These are phyloP conservation scores for Metarhizium album DNA, from an alignment of 2,329 filamentous ascomycete species.

Conservation along the genomic window DNA sequence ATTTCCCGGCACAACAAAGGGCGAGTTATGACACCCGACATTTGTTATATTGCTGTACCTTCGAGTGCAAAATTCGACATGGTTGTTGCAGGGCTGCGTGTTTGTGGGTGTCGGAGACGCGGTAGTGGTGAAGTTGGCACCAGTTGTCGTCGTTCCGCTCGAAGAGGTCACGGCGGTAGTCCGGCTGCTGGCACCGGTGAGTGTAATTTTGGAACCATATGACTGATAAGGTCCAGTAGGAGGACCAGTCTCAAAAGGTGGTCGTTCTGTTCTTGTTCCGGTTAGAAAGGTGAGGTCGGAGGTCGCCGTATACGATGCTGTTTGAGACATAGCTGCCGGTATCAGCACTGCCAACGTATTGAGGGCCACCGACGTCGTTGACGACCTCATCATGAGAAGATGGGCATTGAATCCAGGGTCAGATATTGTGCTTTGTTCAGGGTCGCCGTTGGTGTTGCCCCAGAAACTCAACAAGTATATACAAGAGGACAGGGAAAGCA, in stretches of 20 bases:
- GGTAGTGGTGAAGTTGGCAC: conserved; percentile 29
- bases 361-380: conserved; percentile 3
- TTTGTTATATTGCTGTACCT: conserved; percentile 75
- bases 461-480: too few relatives aligned
- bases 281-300: conserved; percentile 25
- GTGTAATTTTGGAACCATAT: conserved; percentile 31
- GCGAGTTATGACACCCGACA: conserved; percentile 71
- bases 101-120: conserved; percentile 43
- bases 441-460: too few relatives aligned
- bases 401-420: neutral
- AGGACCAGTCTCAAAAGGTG: conserved; percentile 27
- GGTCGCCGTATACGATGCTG: conserved; percentile 20
- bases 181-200: conserved; percentile 24
- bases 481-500: neutral
- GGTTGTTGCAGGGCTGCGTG: conserved; percentile 70
- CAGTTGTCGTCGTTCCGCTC: conserved; percentile 24
- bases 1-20: conserved; percentile 60
- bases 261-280: conserved; percentile 25
- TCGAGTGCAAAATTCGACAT: conserved; percentile 63
- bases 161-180: conserved; percentile 23
- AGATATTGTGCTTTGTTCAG: too few relatives aligned
- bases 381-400: conserved; percentile 15
- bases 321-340: conserved; percentile 13
- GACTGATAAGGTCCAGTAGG: conserved; percentile 36
- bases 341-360: conserved; percentile 13